Base-by-base conservation (phyloP, 805 yeast species). In the Wickerhamomyces chambardii region DNA sequence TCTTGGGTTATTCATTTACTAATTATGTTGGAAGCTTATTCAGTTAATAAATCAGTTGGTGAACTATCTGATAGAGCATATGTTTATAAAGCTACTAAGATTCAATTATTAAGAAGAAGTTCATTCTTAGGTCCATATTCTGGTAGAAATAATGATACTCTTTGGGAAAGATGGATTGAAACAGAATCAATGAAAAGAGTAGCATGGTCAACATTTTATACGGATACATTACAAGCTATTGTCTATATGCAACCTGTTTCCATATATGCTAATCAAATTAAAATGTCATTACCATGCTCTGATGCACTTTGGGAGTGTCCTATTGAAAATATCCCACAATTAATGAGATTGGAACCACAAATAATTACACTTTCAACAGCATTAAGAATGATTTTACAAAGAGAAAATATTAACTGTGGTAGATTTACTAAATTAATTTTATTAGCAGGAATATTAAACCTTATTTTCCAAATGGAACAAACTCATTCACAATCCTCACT, bases 361-460 rank as follows among this genome's bases (percentile, higher is more conserved):
- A 19, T 19, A 6, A 6, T 19, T 6, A 19, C 22, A 6, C 6
- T 19, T 6, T 19, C 22, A 11, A 9, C 26, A 24, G 16, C 31
- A 29, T 21, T 19, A 25, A 15, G 17, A 21, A 21, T 6, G 17
- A 17, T 29, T 6, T 17, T 16, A 28, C 29, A 15, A 15, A 16
- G 12, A 11, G 16, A 55, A 58, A 19, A 14, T 12, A 6, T 16
- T 14, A 22, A 26, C 11, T 44, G 6, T 60, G 66, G 67, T 39
- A 54, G 73, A 2, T 76, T 82, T 50, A 79, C 84, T 4, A 70
- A 73, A 35, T 71, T 73, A 39, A 71, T 80, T 9, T 50, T 79
- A 29, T 55, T 79, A 30, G 75, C 79, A 6, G 86, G 86, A 0
- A 49, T 80, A 30, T 58, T 73, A 32, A 73, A 83, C 6, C 63